phyloP scores from a whole-genome alignment of 192 early-diverging fungal species.

The Coemansia guatemalensis region DNA sequence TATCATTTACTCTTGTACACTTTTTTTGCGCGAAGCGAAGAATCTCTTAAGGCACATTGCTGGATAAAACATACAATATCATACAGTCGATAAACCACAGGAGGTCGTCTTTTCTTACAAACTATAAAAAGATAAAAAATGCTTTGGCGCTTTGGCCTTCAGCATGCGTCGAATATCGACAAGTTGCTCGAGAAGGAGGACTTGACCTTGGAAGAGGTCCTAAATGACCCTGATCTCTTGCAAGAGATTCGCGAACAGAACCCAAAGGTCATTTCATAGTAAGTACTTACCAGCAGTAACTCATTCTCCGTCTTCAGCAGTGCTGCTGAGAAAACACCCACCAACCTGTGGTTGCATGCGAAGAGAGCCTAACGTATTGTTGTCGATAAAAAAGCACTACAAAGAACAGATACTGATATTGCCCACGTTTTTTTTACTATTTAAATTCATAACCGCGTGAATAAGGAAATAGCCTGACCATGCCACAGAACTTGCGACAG shows the following conservation, averaged over 20 bases:
- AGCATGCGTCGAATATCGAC: conserved; percentile 88
- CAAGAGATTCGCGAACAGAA: conserved; percentile 95
- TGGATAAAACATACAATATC: no score
- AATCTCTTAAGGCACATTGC: no score
- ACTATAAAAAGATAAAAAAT: conserved; percentile 42
- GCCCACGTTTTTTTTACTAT: no score
- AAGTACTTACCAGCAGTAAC: conserved; percentile 13
- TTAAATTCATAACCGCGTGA: no score
- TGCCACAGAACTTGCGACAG: conserved; percentile 70
- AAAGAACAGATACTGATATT: not conserved
- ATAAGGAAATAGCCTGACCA: conserved; percentile 51
- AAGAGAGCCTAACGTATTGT: no score
- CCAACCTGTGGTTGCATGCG: no score
- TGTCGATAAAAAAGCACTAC: not conserved
- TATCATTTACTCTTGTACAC: no score
- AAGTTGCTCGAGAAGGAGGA: conserved; percentile 89
- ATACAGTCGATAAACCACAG: not conserved
- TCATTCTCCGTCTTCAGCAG: no score
- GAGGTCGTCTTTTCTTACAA: conserved; percentile 3
- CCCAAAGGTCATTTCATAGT: conserved; percentile 81
- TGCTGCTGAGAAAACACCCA: no score
- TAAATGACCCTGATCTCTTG: conserved; percentile 90
- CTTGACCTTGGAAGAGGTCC: conserved; percentile 83
- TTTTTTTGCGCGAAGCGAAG: no score
- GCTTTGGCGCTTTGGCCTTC: conserved; percentile 95